Conservation (phyloP, 257 asterid genomes). For the Solanum okadae region DNA sequence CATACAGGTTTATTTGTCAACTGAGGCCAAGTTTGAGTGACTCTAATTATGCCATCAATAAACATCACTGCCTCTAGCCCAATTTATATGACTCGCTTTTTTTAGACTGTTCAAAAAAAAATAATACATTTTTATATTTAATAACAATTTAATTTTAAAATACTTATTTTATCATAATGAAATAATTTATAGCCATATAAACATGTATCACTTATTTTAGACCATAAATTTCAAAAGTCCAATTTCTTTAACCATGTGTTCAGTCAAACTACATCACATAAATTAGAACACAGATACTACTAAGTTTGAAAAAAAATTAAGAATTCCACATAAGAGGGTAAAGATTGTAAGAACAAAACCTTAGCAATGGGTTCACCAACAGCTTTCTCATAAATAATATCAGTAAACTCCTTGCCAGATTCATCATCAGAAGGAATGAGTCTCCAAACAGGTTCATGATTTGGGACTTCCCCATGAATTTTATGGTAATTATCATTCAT, state of each 20-base stretch:
- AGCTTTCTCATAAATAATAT: conserved; percentile 79
- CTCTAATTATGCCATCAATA: neutral
- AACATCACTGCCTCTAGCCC: neutral
- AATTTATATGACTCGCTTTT: neutral
- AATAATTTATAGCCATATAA: neutral
- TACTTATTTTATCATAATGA: accelerated
- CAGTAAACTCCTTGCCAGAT: conserved; percentile 58
- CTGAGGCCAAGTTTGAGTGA: neutral
- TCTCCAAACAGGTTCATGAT: conserved; percentile 57
- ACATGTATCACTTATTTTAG: neutral
- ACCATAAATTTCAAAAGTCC: no score
- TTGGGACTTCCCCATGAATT: conserved; percentile 70
- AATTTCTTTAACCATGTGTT: no score
- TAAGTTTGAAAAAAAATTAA: neutral
- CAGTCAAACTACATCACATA: neutral
- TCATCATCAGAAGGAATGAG: conserved; percentile 49
- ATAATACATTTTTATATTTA: no score
- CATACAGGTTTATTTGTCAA: no score
- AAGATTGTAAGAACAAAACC: conserved; percentile 17
- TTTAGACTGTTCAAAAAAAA: accelerated
- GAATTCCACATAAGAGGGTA: neutral
- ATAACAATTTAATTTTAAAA: no score
- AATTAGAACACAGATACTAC: neutral
- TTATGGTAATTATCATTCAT: conserved; percentile 62
- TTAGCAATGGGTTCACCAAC: conserved; percentile 90